Evolutionary conservation across 768 basidiomycete species (phyloP).

Genomic region (Suillus lakei): DNA sequence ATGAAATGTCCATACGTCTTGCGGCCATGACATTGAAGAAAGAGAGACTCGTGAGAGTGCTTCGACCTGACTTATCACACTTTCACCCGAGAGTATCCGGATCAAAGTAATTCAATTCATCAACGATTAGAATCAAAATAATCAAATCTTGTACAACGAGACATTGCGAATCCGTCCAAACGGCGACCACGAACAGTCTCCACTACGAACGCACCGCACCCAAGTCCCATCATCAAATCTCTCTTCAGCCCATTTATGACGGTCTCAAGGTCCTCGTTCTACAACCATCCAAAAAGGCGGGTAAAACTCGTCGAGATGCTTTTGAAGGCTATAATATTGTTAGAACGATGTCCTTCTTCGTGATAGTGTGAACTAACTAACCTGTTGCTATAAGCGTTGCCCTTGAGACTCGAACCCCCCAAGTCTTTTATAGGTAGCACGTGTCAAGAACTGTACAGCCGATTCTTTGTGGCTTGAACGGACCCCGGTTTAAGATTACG

Average conservation of each 20-base stretch:
- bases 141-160: constrained; percentile 71
- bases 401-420: too few relatives aligned
- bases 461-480: constrained; percentile 42
- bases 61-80: not conserved
- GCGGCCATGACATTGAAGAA: constrained; percentile 51
- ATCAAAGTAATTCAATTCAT: not conserved
- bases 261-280: constrained; percentile 90
- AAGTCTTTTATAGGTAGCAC: constrained; percentile 33
- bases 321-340: constrained; percentile 60
- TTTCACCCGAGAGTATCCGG: not conserved
- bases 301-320: constrained; percentile 90
- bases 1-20: constrained; percentile 76
- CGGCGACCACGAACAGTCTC: constrained; percentile 68
- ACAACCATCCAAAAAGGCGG: constrained; percentile 62
- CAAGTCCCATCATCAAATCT: constrained; percentile 77
- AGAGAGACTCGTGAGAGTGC: constrained; percentile 11
- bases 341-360: not conserved
- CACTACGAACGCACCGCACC: constrained; percentile 73
- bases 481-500: constrained; percentile 44
- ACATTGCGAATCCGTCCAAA: constrained; percentile 85
- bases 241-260: constrained; percentile 81
- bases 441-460: constrained; percentile 42
- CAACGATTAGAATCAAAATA: too few relatives aligned
- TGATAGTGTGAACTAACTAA: constrained; percentile 34
- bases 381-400: constrained; percentile 70